Conservation (phyloP, 2,329 filamentous ascomycete species). For the Ilyonectria robusta region DNA sequence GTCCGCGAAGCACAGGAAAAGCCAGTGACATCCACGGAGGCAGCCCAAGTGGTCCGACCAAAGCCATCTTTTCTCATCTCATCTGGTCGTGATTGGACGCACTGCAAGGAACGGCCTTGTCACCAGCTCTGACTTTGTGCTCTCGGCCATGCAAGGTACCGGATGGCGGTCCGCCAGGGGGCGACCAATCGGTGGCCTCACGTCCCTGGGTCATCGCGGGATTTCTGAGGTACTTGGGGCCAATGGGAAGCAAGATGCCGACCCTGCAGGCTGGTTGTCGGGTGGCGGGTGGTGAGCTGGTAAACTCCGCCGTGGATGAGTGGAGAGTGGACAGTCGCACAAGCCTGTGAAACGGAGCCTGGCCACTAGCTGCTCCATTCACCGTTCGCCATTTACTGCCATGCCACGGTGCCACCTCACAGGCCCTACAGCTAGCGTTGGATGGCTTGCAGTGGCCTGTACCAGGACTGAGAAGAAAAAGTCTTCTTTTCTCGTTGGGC, state of each 20-base stretch:
- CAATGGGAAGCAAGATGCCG: slow-evolving; percentile 3
- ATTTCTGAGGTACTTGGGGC: slow-evolving; percentile 1
- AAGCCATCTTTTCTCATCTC: slow-evolving; percentile 34
- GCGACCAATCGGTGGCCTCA: slow-evolving; percentile 47
- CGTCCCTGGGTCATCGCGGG: slow-evolving; percentile 44
- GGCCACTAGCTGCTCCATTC: slow-evolving; percentile 19
- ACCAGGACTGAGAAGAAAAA: slow-evolving; percentile 6
- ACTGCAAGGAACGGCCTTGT: slow-evolving; percentile 44
- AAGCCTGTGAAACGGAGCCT: slow-evolving; percentile 24
- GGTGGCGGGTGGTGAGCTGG: slow-evolving; percentile 16
- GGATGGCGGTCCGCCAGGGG: slow-evolving; percentile 24
- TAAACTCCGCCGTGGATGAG: slow-evolving; percentile 21
- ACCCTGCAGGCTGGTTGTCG: background rate
- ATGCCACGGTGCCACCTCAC: slow-evolving; percentile 29
- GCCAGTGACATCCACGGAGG: slow-evolving; percentile 9
- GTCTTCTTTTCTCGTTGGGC: slow-evolving; percentile 10
- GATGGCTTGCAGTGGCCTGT: slow-evolving; percentile 20
- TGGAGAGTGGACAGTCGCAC: slow-evolving; percentile 11
- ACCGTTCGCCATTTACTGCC: slow-evolving; percentile 6
- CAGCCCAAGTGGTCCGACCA: slow-evolving; percentile 36
- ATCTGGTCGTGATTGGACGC: slow-evolving; percentile 39
- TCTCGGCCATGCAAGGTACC: slow-evolving; percentile 46
- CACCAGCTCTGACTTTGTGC: slow-evolving; percentile 39
- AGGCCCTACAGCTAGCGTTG: slow-evolving; percentile 4
- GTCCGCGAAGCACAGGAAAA: background rate